Evolutionary conservation across 306 rosid genomes (phyloP), one percentile per base, ranked within the genome.

Genomic region (Gleditsia sinensis): DNA sequence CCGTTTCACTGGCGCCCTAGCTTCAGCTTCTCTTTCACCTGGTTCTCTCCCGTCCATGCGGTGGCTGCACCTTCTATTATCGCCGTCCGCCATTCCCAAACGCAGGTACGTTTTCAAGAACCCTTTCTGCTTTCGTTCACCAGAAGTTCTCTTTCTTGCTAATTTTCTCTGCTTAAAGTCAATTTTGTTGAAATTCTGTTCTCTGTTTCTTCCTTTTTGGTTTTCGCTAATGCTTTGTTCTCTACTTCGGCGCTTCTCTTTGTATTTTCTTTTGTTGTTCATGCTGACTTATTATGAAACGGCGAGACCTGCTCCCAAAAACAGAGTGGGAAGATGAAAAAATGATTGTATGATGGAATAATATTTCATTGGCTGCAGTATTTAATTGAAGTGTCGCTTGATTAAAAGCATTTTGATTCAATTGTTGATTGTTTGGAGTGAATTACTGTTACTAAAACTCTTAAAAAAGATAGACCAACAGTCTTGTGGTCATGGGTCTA

Each of bases 1-100:
- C 24, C 34, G 6, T 28, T 20, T 3, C 12, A 2, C 17, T 1
- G 20, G 2, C 64, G 64, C 64, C 65, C 65, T 30, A 5, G 48
- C 19, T 11, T 9, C 49, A 2, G 40, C 7, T 9, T 1, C 43
- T 19, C 13, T 7, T 12, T 16, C 40, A 7, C 42, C 20, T 11
- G 24, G 43, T 8, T n/a, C 39, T 59, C 43, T 59, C 17, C 68
- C 68, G 68, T 36, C 49, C 68, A 62, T 62, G 68, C 68, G 19
- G 68, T 36, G 2, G 12, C 68, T 37, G 32, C 68, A 23, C 2
- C 6, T 3, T 16, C 23, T 43, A 9, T 60, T 34, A 20, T 34
- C 25, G n/a, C 17, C 49, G 14, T 39, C 20, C 11, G n/a, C 68
- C 68, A 3, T 11, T 49, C 34, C 27, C 27, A 0, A 20, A 62